A percentile compares a stretch with the other conserved stretches of the same genome.
phyloP scores from a whole-genome alignment of 2,329 filamentous ascomycete genomes.

The Venturia effusa region DNA sequence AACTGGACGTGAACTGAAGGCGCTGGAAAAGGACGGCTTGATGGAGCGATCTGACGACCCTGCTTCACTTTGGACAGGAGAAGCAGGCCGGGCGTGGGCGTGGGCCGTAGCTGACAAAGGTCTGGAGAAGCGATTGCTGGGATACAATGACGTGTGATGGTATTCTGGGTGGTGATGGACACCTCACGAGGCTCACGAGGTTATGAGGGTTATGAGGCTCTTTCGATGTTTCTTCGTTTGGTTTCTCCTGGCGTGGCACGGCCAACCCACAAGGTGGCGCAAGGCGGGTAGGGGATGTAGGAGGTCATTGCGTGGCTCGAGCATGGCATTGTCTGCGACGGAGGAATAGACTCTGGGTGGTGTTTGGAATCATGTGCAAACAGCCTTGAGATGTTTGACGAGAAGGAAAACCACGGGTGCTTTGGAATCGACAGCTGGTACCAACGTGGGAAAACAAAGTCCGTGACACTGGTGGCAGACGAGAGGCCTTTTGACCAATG shows the following conservation, averaged over 20 bases:
- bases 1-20: conserved; percentile 44
- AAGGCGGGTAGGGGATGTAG: neutral
- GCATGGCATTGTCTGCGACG: neutral
- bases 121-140: conserved; percentile 35
- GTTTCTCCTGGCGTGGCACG: neutral
- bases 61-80: conserved; percentile 39
- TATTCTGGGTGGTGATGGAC: neutral
- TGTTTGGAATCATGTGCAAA: neutral
- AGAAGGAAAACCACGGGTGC: neutral
- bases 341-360: neutral
- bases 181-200: neutral
- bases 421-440: neutral
- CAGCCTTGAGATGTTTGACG: neutral
- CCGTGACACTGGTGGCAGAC: neutral
- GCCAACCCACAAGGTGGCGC: neutral
- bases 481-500: neutral
- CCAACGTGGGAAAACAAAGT: neutral
- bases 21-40: conserved; percentile 41
- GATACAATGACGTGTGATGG: conserved; percentile 38
- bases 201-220: conserved; percentile 1
- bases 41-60: conserved; percentile 40
- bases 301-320: neutral
- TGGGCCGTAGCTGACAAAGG: conserved; percentile 36
- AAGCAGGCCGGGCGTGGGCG: conserved; percentile 38
- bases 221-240: neutral